Conservation (phyloP, 768 basidiomycete genomes). For the Kwoniella heveanensis region DNA sequence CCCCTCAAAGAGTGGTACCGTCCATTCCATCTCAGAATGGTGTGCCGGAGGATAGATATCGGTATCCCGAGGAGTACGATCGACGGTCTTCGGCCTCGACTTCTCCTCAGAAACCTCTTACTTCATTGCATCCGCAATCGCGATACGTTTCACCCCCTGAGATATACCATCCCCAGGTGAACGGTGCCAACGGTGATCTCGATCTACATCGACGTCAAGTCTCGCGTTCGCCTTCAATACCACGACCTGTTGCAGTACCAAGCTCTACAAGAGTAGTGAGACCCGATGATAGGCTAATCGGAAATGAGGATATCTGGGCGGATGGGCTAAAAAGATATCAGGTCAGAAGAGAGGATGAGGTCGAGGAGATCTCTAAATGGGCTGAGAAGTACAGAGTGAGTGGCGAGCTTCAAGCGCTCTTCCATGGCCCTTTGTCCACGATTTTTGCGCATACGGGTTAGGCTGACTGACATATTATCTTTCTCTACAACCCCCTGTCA, state of each 20-base stretch:
- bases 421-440: background rate
- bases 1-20: background rate
- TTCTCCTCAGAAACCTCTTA: background rate
- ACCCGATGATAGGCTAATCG: constrained; percentile 30
- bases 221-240: constrained; percentile 2
- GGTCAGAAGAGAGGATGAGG: constrained; percentile 37
- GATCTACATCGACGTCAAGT: background rate
- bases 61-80: background rate
- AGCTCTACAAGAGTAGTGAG: constrained; percentile 13
- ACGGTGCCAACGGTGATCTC: constrained; percentile 1
- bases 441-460: background rate
- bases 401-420: background rate
- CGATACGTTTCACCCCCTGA: constrained; percentile 10
- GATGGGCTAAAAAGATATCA: constrained; percentile 37
- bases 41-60: background rate
- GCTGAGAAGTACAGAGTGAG: constrained; percentile 19
- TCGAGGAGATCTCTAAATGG: constrained; percentile 27
- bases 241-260: background rate
- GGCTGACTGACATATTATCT: background rate
- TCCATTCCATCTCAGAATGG: constrained; percentile 1
- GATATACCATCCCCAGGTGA: background rate
- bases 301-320: constrained; percentile 45
- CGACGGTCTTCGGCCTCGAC: background rate
- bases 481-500: background rate
- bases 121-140: background rate